A percentile compares a stretch with the other conserved stretches of the same genome.
Evolutionary conservation across 2,329 filamentous ascomycete genomes (phyloP).

Genomic region (Trichoderma sp.): DNA sequence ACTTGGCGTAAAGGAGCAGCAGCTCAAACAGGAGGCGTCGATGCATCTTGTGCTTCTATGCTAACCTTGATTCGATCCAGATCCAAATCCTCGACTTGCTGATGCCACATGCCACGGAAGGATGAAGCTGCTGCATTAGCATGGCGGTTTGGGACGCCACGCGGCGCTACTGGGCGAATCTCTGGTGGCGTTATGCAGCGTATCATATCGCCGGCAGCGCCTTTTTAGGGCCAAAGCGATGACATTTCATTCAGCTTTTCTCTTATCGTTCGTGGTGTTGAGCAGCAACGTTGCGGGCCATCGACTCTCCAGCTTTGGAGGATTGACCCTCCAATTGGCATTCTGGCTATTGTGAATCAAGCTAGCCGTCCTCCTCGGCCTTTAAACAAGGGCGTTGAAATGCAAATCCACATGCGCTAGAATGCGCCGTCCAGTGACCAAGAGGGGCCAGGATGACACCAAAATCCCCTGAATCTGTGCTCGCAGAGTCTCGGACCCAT

Average conservation of each 20-base stretch:
- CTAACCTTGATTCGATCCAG: background rate
- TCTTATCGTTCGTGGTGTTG: background rate
- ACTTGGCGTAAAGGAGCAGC: background rate
- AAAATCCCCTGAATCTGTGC: conserved; percentile 10
- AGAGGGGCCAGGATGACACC: conserved; percentile 13
- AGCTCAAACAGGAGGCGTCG: conserved; percentile 14
- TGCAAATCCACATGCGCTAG: background rate
- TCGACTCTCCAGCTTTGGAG: background rate
- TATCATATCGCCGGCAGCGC: background rate
- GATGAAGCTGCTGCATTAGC: conserved; percentile 6
- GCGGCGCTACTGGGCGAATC: conserved; percentile 1
- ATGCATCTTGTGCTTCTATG: conserved; percentile 1
- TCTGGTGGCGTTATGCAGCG: background rate
- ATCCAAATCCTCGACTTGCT: background rate
- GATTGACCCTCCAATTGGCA: background rate
- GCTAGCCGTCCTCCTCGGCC: background rate
- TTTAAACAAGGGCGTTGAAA: background rate
- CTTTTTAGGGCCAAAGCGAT: background rate
- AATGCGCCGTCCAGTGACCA: background rate
- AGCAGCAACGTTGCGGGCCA: background rate
- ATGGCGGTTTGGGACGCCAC: conserved; percentile 1
- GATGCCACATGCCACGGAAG: background rate
- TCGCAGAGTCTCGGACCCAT: background rate
- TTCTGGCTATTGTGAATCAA: background rate
- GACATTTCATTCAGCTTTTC: background rate